Evolutionary conservation across 2,329 filamentous ascomycete species (phyloP).

Genomic region (Epichloe sibirici): DNA sequence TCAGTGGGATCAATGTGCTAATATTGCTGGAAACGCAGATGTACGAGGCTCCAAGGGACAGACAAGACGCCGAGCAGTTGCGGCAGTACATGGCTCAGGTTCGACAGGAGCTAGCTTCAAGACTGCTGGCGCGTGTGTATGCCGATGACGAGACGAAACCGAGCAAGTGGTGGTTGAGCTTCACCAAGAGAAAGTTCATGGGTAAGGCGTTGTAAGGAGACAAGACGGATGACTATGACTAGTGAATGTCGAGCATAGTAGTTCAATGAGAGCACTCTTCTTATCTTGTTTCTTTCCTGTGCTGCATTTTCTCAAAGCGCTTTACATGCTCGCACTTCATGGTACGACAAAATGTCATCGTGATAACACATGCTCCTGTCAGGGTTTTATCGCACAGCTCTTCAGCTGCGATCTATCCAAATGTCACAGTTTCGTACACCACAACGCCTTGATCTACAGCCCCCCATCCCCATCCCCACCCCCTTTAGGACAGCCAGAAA

Average conservation of each 20-base stretch:
- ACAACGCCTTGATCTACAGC: not conserved
- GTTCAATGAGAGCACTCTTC: not conserved
- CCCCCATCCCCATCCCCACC: not conserved
- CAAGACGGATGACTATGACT: not conserved
- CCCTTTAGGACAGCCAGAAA: not conserved
- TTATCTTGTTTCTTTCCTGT: too few species aligned
- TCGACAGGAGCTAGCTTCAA: conserved; percentile 74
- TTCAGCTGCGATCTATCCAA: not conserved
- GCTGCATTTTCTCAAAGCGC: too few species aligned
- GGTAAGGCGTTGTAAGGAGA: conserved; percentile 66
- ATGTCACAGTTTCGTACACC: not conserved
- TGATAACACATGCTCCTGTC: not conserved
- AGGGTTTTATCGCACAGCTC: not conserved
- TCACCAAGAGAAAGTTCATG: conserved; percentile 99
- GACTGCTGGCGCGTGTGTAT: conserved; percentile 79
- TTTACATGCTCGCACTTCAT: too few species aligned
- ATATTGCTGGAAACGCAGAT: conserved; percentile 35
- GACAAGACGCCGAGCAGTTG: conserved; percentile 80
- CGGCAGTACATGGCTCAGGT: conserved; percentile 87
- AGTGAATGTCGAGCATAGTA: not conserved
- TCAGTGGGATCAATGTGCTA: not conserved
- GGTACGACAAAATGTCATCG: not conserved
- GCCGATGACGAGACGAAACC: conserved; percentile 63
- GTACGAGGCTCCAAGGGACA: conserved; percentile 77
- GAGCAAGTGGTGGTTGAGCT: conserved; percentile 94